Evolutionary conservation across 768 basidiomycete species (phyloP), one percentile per base, ranked within the genome.

Genomic region (Sutorius australiensis): DNA sequence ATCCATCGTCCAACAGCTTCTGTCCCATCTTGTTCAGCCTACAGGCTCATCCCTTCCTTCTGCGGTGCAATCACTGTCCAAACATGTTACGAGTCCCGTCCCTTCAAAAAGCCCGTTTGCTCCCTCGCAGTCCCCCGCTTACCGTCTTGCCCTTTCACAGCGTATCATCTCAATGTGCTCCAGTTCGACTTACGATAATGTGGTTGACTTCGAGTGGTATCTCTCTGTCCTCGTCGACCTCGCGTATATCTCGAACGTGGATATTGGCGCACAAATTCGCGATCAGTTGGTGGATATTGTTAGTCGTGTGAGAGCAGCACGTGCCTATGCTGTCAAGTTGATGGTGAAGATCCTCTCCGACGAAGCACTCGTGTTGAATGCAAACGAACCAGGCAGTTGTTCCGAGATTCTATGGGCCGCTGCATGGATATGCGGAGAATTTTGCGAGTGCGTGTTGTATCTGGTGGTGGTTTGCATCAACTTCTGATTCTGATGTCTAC

Each of bases 121-220:
- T 1, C 82, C 91, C 0, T 79, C 78, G 10, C 83, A 90, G 62
- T 88, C 91, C 0, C 78, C 90, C 0, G 84, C 90, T 2, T 98
- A 98, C 65, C 89, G 97, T 16, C 77, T 93, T 19, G 81, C 84
- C 39, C 80, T 98, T 31, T 80, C 90, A 9, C 83, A 88, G 58
- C 80, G 83, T 16, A 89, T 98, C 56, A 77, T 98, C n/a, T 73
- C 77, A n/a, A 89, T 98, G 61, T 87, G 91, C 52, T 88, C 91
- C 2, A 80, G 82, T 50, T 84, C 84, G 34, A 88, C 86, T 19
- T 98, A 95, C 66, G 84, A 86, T 48, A 88, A 93, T 62, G 79
- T 99, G 27, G 77, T 80, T 41, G 95, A 98, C 71, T 98, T 98
- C 65, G 92, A 98, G 65, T 99, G 97, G 95, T 97, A 93, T 68